Evolutionary conservation across 2,329 filamentous ascomycete genomes (phyloP).

Genomic region (Penicillium sclerotigenum): DNA sequence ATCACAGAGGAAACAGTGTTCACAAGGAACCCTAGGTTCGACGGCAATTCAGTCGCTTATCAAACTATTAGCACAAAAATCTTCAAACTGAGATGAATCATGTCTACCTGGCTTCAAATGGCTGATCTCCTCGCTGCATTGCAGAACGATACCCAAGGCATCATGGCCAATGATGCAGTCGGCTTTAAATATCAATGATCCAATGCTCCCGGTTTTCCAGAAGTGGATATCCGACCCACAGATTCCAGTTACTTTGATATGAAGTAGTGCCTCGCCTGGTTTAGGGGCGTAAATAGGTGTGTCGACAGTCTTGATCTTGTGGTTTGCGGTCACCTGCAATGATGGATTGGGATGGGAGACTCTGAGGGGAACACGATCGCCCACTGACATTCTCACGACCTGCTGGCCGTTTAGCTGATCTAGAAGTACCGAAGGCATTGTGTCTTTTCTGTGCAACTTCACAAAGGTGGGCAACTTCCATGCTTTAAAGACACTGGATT

Average conservation of each 20-base stretch:
- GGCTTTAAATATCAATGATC: slow-evolving; percentile 58
- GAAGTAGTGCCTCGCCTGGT: slow-evolving; percentile 56
- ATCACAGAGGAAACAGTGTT: slow-evolving; percentile 57
- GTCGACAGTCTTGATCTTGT: slow-evolving; percentile 55
- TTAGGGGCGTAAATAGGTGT: slow-evolving; percentile 56
- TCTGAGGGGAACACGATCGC: slow-evolving; percentile 7
- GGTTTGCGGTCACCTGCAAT: slow-evolving; percentile 59
- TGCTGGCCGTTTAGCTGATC: slow-evolving; percentile 7
- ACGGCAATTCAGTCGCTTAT: slow-evolving; percentile 63
- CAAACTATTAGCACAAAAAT: not conserved
- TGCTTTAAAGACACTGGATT: not conserved
- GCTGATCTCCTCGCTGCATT: slow-evolving; percentile 55
- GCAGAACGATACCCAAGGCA: slow-evolving; percentile 58
- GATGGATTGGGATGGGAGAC: slow-evolving; percentile 50
- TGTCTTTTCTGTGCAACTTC: not conserved
- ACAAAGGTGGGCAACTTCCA: not conserved
- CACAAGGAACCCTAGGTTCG: slow-evolving; percentile 65
- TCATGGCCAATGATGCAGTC: slow-evolving; percentile 67
- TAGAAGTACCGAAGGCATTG: slow-evolving; percentile 16
- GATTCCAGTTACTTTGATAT: slow-evolving; percentile 62
- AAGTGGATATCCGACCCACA: slow-evolving; percentile 69
- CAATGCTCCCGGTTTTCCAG: slow-evolving; percentile 64
- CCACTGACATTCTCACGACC: slow-evolving; percentile 2
- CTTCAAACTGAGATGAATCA: not conserved
- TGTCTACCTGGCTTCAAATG: slow-evolving; percentile 47